These are phyloP conservation scores for Alternaria sp. DNA, from an alignment of 2,329 filamentous ascomycete genomes.

Conservation along the genomic window DNA sequence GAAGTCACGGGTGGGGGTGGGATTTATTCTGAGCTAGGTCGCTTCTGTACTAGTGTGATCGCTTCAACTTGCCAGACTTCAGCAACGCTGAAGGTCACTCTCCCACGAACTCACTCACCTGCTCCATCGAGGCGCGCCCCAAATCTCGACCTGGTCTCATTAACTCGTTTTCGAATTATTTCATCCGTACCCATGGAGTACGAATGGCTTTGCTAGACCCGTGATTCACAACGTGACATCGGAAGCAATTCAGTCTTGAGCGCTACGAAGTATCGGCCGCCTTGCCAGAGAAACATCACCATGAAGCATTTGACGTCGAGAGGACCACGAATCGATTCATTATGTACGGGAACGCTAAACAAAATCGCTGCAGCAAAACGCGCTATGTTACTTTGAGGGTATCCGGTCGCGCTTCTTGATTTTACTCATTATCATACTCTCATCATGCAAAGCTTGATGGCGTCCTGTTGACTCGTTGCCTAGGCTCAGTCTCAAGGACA, in stretches of 20 bases:
- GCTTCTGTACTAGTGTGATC: conserved; percentile 7
- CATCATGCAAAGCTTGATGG: conserved; percentile 16
- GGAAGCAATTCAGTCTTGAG: background rate
- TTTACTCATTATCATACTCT: background rate
- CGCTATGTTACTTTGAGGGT: background rate
- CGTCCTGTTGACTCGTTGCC: conserved; percentile 13
- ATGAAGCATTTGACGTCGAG: background rate
- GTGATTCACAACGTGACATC: background rate
- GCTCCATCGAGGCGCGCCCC: background rate
- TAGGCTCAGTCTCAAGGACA: conserved; percentile 14
- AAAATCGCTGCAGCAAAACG: background rate
- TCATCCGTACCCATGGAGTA: background rate
- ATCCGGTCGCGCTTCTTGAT: background rate
- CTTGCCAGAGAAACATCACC: too few relatives aligned
- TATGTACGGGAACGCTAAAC: background rate
- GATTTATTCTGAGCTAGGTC: conserved; percentile 21
- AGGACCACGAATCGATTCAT: background rate
- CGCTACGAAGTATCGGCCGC: background rate
- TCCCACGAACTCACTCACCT: background rate
- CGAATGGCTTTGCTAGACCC: background rate
- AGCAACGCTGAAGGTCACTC: background rate
- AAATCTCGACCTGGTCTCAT: background rate
- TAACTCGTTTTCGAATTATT: rapidly evolving
- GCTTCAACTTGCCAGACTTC: background rate
- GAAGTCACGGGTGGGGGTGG: conserved; percentile 33